Base-by-base conservation (phyloP, 2,329 filamentous ascomycete species). In the Fonsecaea monophora region DNA sequence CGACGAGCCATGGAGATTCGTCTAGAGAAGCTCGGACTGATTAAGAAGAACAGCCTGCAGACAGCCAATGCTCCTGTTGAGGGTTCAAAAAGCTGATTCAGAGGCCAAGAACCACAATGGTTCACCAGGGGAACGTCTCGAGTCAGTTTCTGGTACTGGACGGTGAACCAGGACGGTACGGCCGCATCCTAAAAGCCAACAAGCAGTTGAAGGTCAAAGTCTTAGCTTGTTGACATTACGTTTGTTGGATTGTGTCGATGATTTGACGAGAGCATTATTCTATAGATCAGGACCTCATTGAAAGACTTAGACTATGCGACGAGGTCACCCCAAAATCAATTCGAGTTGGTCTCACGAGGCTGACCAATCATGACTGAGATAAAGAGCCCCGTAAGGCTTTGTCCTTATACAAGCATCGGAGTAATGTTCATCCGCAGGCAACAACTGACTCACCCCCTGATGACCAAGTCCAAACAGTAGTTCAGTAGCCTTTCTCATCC, bases 1-100 rank as follows among this genome's bases (percentile, higher is more conserved):
- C 88, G 92, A 76, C 84, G 89, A 68, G 90, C 90, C 13, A 89
- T 92, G 50, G 86, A 85, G 75, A 84, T 92, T 60, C 82, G 89
- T 62, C 78, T 91, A 72, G 84, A 83, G 69, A 77, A 66, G 18
- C 61, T 73, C 37, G 71, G 71, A 9, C 55, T 71, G 12, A 40
- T 66, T 9, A 57, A 58, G 60, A 69, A 56, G 48, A 67, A 56
- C 10, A 15, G 30, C 25, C 5, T 32, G 21, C 35, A 37, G 48
- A 30, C 34, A 8, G 21, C 13, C 12, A 42, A 21, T 32, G 2
- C 13, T 35, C 53, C 50, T 8, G 45, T 21, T 25, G 30, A 50
- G 13, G 21, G 21, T 8, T 35, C 21, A 53, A 32, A 35, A 50
- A 3, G 25, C 45, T 4, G 57, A 48, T 15, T 15, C n/a, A n/a